These are phyloP conservation scores for Pilobolus umbonatus DNA, from an alignment of 192 early-diverging fungal genomes.

Conservation along the genomic window DNA sequence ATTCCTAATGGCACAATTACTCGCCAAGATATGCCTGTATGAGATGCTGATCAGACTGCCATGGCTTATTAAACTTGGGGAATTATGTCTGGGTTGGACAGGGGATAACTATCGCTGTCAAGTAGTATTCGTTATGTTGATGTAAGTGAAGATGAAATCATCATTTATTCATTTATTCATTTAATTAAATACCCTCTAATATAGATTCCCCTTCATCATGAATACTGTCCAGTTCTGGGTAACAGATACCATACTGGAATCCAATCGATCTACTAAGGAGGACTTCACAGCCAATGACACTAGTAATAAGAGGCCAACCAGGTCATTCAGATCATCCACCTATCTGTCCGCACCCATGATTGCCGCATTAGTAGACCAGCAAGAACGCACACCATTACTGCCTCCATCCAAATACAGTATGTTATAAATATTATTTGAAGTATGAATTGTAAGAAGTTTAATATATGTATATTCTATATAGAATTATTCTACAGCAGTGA, in stretches of 20 bases:
- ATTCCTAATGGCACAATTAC: slow-evolving; percentile 58
- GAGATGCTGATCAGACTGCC: slow-evolving; percentile 52
- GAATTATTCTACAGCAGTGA: no score
- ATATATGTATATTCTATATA: no score
- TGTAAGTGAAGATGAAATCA: slow-evolving; percentile 25
- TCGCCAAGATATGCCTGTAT: slow-evolving; percentile 67
- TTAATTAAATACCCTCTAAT: not conserved
- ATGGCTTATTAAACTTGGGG: slow-evolving; percentile 56
- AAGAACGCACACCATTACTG: slow-evolving; percentile 6
- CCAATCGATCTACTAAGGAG: not conserved
- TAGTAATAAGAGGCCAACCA: no score
- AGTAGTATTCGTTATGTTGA: slow-evolving; percentile 76
- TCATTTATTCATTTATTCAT: not conserved
- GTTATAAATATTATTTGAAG: no score
- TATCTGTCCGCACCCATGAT: slow-evolving; percentile 6
- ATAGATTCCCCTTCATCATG: slow-evolving; percentile 68
- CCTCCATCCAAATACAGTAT: not conserved
- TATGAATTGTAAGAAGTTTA: no score
- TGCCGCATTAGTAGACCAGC: slow-evolving; percentile 8
- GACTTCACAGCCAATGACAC: not conserved
- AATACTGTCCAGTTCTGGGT: slow-evolving; percentile 72
- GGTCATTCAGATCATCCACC: no score
- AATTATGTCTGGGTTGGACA: slow-evolving; percentile 59
- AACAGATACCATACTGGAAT: slow-evolving; percentile 50
- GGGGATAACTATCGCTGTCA: slow-evolving; percentile 46